Evolutionary conservation across 768 basidiomycete species (phyloP), one percentile per base, ranked within the genome.

Genomic region (Tricholoma saponaceum): DNA sequence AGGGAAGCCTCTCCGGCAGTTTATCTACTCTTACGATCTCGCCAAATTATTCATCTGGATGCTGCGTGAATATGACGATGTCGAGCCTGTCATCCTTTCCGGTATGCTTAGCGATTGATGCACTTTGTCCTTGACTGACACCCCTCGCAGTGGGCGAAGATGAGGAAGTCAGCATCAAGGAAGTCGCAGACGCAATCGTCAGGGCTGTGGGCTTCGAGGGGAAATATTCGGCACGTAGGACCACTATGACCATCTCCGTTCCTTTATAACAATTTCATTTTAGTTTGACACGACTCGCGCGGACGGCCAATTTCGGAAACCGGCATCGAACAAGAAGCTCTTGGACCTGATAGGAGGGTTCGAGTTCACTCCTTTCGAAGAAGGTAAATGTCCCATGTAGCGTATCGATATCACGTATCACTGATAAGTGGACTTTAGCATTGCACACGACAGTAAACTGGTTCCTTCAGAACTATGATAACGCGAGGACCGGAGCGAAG

Each of bases 291-390:
- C 86, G 32, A 77, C 83, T 23, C 83, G 84, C 53, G 85, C 95
- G 8, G 96, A 98, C 66, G 95, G 96, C 1, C 95, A 98, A 71
- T 95, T 87, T 82, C 87, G 95, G 63, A 98, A 98, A 74, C 95
- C 95, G 0, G 95, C 95, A 16, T 93, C 92, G 35, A 98, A 98
- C 74, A 85, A 82, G 66, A 96, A 95, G 71, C 76, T 97, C 5
- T 68, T 92, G 51, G 73, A 72, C n/a, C 75, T 90, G 53, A 85
- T 95, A 51, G 87, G 87, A 26, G 85, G 77, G 4, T 97, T 95
- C 76, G 66, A 88, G 71, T 98, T 98, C 72, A 97, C 95, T 28
- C 94, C 95, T 7, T 96, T 98, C 70, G 83, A 93, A 30, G 60
- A 83, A 70, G 91, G 91, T 91, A 60, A 79, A 69, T 18, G 22